Percentiles rank a stretch among this genome's conserved stretches.
phyloP scores from a whole-genome alignment of 2,329 filamentous ascomycete species.

The Fusarium sp. region DNA sequence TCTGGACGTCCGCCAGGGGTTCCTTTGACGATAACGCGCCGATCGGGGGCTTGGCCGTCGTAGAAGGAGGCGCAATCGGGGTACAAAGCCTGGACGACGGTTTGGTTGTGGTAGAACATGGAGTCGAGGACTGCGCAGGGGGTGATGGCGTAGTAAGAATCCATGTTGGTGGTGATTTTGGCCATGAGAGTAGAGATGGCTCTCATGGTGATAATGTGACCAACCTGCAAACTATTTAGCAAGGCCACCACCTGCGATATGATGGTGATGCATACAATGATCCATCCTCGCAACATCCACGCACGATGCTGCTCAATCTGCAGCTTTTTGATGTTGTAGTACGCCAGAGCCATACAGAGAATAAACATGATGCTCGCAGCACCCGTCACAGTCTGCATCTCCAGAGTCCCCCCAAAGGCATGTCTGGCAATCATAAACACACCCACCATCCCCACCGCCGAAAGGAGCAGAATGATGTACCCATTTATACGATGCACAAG shows the following conservation, averaged over 20 bases:
- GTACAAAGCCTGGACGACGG: conserved; percentile 49
- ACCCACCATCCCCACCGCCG: conserved; percentile 56
- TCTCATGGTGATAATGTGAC: conserved; percentile 61
- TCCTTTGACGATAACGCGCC: conserved; percentile 43
- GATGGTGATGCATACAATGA: conserved; percentile 49
- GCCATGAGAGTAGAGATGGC: conserved; percentile 57
- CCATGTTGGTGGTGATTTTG: conserved; percentile 48
- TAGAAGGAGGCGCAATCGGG: conserved; percentile 56
- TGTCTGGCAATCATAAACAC: conserved; percentile 62
- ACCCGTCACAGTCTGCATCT: conserved; percentile 57
- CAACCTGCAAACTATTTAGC: conserved; percentile 44
- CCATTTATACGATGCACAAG: conserved; percentile 69
- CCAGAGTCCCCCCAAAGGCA: conserved; percentile 63
- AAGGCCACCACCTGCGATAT: rapidly evolving
- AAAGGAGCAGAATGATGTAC: conserved; percentile 61
- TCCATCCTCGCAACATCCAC: conserved; percentile 69
- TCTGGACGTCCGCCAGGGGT: conserved; percentile 44
- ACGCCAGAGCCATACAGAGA: conserved; percentile 56
- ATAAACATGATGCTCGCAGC: conserved; percentile 57
- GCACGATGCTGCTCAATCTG: conserved; percentile 71
- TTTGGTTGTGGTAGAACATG: conserved; percentile 45
- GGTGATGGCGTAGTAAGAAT: conserved; percentile 42
- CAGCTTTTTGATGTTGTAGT: conserved; percentile 65
- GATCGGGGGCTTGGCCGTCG: conserved; percentile 30
- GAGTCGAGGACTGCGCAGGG: conserved; percentile 61